Conservation (phyloP, 2,329 filamentous ascomycete genomes). For the Exserohilum turcica region DNA sequence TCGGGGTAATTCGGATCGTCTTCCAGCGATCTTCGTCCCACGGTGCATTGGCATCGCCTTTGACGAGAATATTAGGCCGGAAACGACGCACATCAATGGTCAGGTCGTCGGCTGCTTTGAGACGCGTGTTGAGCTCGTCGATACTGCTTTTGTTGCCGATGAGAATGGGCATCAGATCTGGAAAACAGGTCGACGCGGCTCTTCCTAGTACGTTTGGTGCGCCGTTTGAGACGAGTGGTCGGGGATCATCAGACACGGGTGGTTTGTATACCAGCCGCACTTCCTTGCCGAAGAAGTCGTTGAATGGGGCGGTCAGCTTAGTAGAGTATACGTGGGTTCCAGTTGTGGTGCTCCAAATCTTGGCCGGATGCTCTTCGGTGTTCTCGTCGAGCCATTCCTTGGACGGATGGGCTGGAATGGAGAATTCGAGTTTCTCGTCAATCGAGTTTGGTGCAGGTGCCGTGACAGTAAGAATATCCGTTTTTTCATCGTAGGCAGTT, state of each 20-base stretch:
- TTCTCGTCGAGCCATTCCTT: slow-evolving; percentile 60
- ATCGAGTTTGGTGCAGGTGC: slow-evolving; percentile 49
- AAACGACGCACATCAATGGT: slow-evolving; percentile 63
- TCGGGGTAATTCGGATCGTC: slow-evolving; percentile 53
- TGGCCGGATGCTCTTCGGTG: slow-evolving; percentile 56
- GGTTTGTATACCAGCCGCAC: slow-evolving; percentile 67
- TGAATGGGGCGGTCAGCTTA: slow-evolving; percentile 59
- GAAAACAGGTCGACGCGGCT: slow-evolving; percentile 61
- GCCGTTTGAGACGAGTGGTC: slow-evolving; percentile 63
- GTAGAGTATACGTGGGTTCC: slow-evolving; percentile 62
- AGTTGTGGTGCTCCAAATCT: slow-evolving; percentile 65
- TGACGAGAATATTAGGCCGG: slow-evolving; percentile 66
- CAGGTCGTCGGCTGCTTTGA: slow-evolving; percentile 54
- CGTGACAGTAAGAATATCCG: slow-evolving; percentile 56
- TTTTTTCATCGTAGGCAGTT: slow-evolving; percentile 55
- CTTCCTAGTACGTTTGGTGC: slow-evolving; percentile 59
- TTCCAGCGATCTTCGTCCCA: slow-evolving; percentile 71
- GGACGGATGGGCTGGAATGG: slow-evolving; percentile 61
- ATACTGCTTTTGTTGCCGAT: slow-evolving; percentile 63
- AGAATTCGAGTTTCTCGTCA: slow-evolving; percentile 47
- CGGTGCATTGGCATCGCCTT: slow-evolving; percentile 53
- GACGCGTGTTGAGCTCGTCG: slow-evolving; percentile 61
- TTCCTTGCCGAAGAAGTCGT: slow-evolving; percentile 60
- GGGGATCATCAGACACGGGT: slow-evolving; percentile 53
- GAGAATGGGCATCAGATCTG: slow-evolving; percentile 63